These are phyloP conservation scores for Rhizopogon hawkerae DNA, from an alignment of 1,284 basidiomycete species.

Conservation along the genomic window DNA sequence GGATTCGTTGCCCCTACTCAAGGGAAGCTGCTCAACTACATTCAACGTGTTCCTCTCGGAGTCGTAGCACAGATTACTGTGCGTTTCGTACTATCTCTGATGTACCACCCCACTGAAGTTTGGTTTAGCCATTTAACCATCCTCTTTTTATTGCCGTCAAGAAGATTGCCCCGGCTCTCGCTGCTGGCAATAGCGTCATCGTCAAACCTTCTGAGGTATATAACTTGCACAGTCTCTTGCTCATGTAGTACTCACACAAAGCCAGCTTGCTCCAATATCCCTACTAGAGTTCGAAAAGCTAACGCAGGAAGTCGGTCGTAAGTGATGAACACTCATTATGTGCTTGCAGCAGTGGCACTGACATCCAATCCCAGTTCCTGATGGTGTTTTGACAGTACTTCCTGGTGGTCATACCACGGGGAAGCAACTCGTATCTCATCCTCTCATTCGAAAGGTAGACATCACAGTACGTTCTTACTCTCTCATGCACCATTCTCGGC, in stretches of 20 bases:
- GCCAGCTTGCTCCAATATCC: conserved; percentile 66
- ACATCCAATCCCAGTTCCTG: conserved; percentile 44
- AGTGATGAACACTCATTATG: conserved; percentile 11
- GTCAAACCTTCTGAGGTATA: conserved; percentile 74
- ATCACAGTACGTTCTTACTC: conserved; percentile 49
- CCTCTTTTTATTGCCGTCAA: conserved; percentile 77
- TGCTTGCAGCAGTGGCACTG: not conserved
- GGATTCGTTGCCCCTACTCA: conserved; percentile 70
- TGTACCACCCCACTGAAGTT: conserved; percentile 4
- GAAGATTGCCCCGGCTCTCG: conserved; percentile 78
- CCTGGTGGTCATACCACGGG: conserved; percentile 65
- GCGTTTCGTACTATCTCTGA: conserved; percentile 9
- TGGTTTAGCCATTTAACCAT: conserved; percentile 68
- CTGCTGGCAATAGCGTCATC: conserved; percentile 75
- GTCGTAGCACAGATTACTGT: conserved; percentile 81
- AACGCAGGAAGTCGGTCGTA: conserved; percentile 57
- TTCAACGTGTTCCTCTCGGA: conserved; percentile 70
- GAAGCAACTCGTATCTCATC: conserved; percentile 54
- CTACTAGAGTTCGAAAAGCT: conserved; percentile 68
- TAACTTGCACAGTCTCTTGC: not conserved
- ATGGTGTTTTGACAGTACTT: conserved; percentile 65
- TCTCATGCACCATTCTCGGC: conserved; percentile 1
- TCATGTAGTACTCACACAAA: conserved; percentile 1
- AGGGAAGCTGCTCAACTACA: conserved; percentile 69
- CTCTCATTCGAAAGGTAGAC: conserved; percentile 68